Base-by-base conservation (phyloP, 306 rosid species). In the Parietaria judaica region DNA sequence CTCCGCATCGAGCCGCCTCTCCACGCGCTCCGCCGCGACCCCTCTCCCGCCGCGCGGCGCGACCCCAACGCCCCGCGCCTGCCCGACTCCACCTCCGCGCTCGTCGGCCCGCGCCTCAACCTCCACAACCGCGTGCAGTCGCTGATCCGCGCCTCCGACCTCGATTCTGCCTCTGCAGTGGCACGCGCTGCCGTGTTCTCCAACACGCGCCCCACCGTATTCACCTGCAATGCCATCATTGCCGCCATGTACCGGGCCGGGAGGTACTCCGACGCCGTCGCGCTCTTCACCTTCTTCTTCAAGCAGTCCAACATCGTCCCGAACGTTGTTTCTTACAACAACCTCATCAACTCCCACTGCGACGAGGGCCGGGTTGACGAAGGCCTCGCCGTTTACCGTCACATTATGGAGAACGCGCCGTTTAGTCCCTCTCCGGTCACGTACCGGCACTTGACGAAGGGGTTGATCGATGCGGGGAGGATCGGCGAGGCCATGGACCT, bases 91-190 rank as follows among this genome's bases (percentile, higher is more conserved):
- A 91, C 97, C 2, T 85, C 92, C 1, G 80, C 95, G 8, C 72
- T 91, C 0, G 89, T 83, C 3, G 97, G 97, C 10, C 89, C 87
- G 3, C 87, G 96, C 58, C 78, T 91, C 35, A 87, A 76, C 75
- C 96, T 91, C 61, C 97, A 91, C 76, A 91, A 85, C 63, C 86
- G 96, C 55, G 97, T 91, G 41, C 96, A 91, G 71, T 85, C 97
- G 50, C 84, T 91, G 3, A 91, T 91, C 61, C 94, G 97, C 2
- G 97, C 97, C 0, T 84, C 79, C 6, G 96, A 91, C 70, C 95
- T 91, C 8, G 95, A 91, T 39, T 89, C 96, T 1, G 96, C 98
- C 38, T 83, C 96, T 4, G 72, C 82, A 3, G 70, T 81, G 0
- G 92, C 96, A n/a, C 90, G 97, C 1, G 87, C 80, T 73, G 80